Evolutionary conservation across 441 rosid species (phyloP).

Genomic region (Gossypium trilobum): DNA sequence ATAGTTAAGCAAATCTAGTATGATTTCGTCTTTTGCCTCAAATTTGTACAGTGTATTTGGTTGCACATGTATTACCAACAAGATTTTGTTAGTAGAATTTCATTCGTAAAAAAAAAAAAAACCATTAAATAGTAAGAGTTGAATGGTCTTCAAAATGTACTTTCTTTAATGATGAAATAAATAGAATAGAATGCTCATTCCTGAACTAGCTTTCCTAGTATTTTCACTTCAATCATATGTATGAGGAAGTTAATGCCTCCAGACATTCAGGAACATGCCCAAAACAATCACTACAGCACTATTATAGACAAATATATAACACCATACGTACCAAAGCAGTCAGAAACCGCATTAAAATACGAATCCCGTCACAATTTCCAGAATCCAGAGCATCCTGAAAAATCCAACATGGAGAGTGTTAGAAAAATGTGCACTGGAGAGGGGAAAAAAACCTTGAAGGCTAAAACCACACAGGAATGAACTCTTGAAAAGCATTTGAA

Average conservation of each 20-base stretch:
- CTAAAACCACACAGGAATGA: neutral
- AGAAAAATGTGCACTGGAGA: neutral
- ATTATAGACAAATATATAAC: constrained; percentile 12
- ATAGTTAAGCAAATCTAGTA: neutral
- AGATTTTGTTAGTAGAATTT: neutral
- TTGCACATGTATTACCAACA: neutral
- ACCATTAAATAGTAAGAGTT: neutral
- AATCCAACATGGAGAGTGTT: constrained; percentile 11
- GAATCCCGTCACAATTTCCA: constrained; percentile 65
- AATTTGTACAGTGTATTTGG: neutral
- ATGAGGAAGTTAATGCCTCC: neutral
- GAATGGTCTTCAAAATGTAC: neutral
- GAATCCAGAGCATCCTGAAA: constrained; percentile 70
- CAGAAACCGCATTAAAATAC: constrained; percentile 75
- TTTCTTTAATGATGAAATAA: neutral
- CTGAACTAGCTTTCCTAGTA: neutral
- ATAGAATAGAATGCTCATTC: neutral
- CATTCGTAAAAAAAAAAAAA: neutral
- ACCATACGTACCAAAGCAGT: constrained; percentile 60
- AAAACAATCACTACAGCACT: neutral
- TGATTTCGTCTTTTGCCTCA: neutral
- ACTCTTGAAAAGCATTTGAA: neutral
- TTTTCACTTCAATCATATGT: constrained; percentile 3
- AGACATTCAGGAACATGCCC: neutral
- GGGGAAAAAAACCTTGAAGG: neutral